Base-by-base conservation (phyloP, 2,329 filamentous ascomycete species). In the Xylogone sp. region DNA sequence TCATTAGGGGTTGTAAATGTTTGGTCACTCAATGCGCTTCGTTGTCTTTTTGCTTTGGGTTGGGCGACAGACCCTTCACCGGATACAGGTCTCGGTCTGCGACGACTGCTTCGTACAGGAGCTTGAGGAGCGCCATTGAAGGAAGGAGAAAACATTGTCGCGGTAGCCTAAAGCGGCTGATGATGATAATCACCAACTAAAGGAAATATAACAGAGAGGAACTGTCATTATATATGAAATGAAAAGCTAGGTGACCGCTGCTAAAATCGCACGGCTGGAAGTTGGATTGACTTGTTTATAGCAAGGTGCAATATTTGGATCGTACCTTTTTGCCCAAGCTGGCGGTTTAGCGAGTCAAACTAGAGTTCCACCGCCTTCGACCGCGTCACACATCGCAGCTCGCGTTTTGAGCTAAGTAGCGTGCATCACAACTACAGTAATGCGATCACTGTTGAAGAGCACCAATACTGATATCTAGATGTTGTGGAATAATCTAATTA, bases 21-120 rank as follows among this genome's bases (percentile, higher is more conserved):
- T 61, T 81, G 75, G 53, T 84, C 80, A 49, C 74, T 75, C 58
- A 84, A 65, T 24, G 78, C 78, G 48, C 82, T 69, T 57, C 83
- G 75, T 63, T 81, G 79, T 56, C 83, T 78, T 71, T 86, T 86
- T 12, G 81, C 77, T 67, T 84, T 86, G 22, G 83, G 83, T 60
- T 81, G 78, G 56, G 79, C 75, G 46, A 62, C 56, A 19, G 48
- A 79, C 67, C 62, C 70, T 75, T 85, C 82, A 51, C 76, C 72
- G 62, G 75, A 81, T 60, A 72, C 66, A 47, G 82, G 82, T 52
- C 83, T 78, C 66, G 82, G 82, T 52, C 83, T 78, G 54, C 83
- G 77, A 53, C 83, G 59, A 47, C 59, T 79, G 60, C 80, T 82
- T 56, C 82, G 76, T 49, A 79, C 82, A 48, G 78, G 76, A 57